Evolutionary conservation across 192 early-diverging fungal species (phyloP).

Genomic region (Chytriomyces sp.): DNA sequence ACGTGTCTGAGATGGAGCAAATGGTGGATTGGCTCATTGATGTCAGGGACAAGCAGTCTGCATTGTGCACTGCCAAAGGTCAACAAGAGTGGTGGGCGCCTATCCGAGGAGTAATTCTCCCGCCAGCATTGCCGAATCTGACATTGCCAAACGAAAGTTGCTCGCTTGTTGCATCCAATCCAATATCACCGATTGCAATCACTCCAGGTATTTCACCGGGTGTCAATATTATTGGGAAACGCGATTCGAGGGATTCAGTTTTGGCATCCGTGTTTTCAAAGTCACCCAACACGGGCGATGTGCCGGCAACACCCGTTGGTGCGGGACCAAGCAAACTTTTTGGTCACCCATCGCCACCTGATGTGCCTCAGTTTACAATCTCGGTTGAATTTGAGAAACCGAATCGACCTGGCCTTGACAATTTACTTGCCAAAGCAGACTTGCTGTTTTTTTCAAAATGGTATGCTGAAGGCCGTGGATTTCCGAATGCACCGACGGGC

Average conservation of each 20-base stretch:
- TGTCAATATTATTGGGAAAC: constrained; percentile 13
- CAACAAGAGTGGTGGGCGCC: background rate
- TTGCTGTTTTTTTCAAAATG: constrained; percentile 69
- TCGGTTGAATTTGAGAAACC: constrained; percentile 76
- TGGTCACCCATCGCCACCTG: background rate
- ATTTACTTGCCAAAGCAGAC: constrained; percentile 61
- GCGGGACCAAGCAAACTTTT: too few species aligned
- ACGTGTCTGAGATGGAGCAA: constrained; percentile 50
- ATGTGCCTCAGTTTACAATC: constrained; percentile 51
- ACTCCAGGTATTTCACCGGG: background rate
- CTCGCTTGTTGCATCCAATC: too few species aligned
- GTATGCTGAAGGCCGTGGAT: constrained; percentile 66
- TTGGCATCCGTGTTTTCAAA: background rate
- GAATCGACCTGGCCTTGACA: constrained; percentile 62
- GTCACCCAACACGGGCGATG: background rate
- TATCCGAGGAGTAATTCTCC: background rate
- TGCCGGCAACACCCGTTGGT: background rate
- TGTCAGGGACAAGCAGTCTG: constrained; percentile 33
- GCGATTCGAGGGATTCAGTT: background rate
- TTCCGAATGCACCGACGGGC: constrained; percentile 50
- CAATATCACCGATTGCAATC: background rate
- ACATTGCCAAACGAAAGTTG: too few species aligned
- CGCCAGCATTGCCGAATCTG: too few species aligned
- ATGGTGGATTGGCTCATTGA: constrained; percentile 64
- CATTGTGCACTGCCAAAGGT: background rate